phyloP scores from a whole-genome alignment of 441 rosid genomes.

The Lepidium campestre region DNA sequence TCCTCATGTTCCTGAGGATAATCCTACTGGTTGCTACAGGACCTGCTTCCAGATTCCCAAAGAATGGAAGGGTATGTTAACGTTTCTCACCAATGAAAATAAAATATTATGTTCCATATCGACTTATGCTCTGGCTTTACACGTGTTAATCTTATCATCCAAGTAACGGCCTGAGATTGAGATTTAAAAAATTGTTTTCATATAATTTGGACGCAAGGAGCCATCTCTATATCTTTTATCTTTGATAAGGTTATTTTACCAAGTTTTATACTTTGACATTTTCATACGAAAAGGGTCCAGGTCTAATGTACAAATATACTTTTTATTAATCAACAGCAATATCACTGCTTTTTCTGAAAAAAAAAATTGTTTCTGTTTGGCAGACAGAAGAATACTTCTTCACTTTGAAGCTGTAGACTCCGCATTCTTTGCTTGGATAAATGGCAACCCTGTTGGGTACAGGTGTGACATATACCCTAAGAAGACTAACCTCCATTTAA shows the following conservation, averaged over 20 bases:
- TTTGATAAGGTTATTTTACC: not conserved
- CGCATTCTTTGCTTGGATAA: slow-evolving; percentile 89
- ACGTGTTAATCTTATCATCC: not conserved
- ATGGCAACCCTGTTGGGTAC: slow-evolving; percentile 89
- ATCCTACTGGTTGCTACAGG: slow-evolving; percentile 97
- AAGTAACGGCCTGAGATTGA: not conserved
- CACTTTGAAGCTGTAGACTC: slow-evolving; percentile 99
- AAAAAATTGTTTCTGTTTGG: slow-evolving; percentile 6
- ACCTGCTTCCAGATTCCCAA: slow-evolving; percentile 76
- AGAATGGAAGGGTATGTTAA: slow-evolving; percentile 78
- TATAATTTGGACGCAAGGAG: not conserved
- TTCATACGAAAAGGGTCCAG: not conserved
- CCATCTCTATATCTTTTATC: not conserved
- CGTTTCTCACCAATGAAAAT: not conserved
- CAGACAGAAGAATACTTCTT: slow-evolving; percentile 90
- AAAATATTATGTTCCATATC: not conserved
- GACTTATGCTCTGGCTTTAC: not conserved
- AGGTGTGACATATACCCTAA: slow-evolving; percentile 44
- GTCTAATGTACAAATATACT: not conserved
- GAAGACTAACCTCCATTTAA: not conserved
- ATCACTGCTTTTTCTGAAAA: not conserved
- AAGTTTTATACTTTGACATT: not conserved
- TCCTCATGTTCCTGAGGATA: slow-evolving; percentile 72
- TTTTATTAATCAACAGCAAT: not conserved
- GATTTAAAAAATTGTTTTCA: not conserved